Percentiles rank a stretch among this genome's conserved stretches.
These are phyloP conservation scores for Umbelopsis vinacea DNA, from an alignment of 192 early-diverging fungal species.

Conservation along the genomic window DNA sequence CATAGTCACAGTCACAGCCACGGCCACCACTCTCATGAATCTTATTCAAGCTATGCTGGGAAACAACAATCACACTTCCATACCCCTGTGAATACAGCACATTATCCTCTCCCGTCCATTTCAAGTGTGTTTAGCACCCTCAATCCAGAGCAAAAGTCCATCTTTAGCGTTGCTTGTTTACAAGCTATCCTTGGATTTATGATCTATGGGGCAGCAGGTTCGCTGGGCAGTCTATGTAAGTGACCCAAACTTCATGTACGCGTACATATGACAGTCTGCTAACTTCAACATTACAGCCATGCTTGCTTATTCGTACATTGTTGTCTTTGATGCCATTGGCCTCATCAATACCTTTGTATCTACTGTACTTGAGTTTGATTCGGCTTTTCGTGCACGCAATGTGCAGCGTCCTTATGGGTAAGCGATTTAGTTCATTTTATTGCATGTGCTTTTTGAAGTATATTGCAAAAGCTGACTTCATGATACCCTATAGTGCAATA, in stretches of 20 bases:
- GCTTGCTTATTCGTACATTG: slow-evolving; percentile 52
- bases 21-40: neutral
- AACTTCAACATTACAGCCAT: slow-evolving; percentile 35
- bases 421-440: slow-evolving; percentile 15
- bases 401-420: slow-evolving; percentile 64
- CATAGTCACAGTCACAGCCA: slow-evolving; percentile 19
- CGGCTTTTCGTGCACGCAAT: slow-evolving; percentile 45
- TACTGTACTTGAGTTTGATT: slow-evolving; percentile 47
- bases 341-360: slow-evolving; percentile 57
- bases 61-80: slow-evolving; percentile 26
- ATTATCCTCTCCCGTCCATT: slow-evolving; percentile 47
- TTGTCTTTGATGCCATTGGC: slow-evolving; percentile 64
- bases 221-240: slow-evolving; percentile 52
- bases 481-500: slow-evolving; percentile 40
- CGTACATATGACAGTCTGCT: neutral
- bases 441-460: neutral
- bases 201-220: slow-evolving; percentile 48
- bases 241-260: neutral
- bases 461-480: neutral
- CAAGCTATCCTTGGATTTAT: slow-evolving; percentile 48
- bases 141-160: slow-evolving; percentile 54
- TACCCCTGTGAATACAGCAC: slow-evolving; percentile 14
- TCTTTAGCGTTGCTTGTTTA: slow-evolving; percentile 55
- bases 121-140: slow-evolving; percentile 43
- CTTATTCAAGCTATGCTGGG: neutral